Evolutionary conservation across 306 rosid genomes (phyloP).

Genomic region (Vigna hirtella): DNA sequence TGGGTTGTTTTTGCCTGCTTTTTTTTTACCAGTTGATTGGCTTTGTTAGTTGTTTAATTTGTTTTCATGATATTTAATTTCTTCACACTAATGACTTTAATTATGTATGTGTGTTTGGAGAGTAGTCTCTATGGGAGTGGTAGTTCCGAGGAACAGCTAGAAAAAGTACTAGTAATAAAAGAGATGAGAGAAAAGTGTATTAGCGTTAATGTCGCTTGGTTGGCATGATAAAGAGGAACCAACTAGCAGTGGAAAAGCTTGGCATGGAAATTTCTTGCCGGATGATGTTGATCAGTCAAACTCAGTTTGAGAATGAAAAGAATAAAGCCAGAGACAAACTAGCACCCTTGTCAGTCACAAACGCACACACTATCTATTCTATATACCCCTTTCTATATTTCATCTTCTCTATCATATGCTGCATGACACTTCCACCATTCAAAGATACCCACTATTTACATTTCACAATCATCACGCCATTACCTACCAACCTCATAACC

Average conservation of each 20-base stretch:
- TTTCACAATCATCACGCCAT: constrained; percentile 28
- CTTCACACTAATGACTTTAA: constrained; percentile 44
- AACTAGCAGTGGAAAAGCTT: constrained; percentile 72
- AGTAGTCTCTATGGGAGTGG: constrained; percentile 52
- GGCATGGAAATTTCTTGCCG: constrained; percentile 68
- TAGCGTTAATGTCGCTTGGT: constrained; percentile 73
- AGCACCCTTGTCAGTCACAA: constrained; percentile 67
- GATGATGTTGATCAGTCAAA: constrained; percentile 62
- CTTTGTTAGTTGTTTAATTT: constrained; percentile 25
- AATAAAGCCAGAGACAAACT: constrained; percentile 59
- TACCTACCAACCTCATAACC: constrained; percentile 37
- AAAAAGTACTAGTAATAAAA: constrained; percentile 31
- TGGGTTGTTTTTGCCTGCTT: constrained; percentile 38
- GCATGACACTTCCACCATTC: constrained; percentile 42
- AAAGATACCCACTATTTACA: constrained; percentile 28
- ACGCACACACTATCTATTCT: not conserved
- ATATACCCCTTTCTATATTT: not conserved
- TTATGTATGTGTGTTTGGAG: constrained; percentile 32
- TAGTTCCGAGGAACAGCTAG: constrained; percentile 71
- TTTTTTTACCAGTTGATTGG: constrained; percentile 32
- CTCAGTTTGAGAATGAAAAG: constrained; percentile 52
- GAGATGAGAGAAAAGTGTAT: constrained; percentile 38
- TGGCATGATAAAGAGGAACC: constrained; percentile 90
- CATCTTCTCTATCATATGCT: constrained; percentile 24
- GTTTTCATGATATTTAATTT: constrained; percentile 34